Percentiles rank a stretch among this genome's conserved stretches.
phyloP scores from a whole-genome alignment of 2,329 filamentous ascomycete genomes.

The Raffaelea ambrosiae region DNA sequence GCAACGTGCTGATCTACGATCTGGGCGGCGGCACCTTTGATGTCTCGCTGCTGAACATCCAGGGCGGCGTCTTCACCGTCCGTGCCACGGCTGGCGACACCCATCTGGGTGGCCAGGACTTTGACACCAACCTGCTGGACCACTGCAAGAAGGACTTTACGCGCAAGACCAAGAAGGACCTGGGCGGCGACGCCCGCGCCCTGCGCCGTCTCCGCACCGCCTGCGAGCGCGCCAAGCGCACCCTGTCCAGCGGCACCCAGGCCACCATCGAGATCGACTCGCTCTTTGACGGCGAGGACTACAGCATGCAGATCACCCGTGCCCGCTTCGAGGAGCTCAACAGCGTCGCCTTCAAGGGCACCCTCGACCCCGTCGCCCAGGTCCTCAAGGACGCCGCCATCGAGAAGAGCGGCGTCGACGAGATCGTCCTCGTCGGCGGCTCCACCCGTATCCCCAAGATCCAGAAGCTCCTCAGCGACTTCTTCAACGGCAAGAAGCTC shows the following conservation, averaged over 20 bases:
- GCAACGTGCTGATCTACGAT: constrained; percentile 99
- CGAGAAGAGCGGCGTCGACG: constrained; percentile 87
- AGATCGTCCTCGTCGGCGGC: constrained; percentile 98
- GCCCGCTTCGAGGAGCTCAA: constrained; percentile 99
- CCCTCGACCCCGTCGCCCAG: constrained; percentile 90
- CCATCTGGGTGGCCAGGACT: constrained; percentile 91
- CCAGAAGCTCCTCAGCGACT: constrained; percentile 98
- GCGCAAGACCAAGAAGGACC: constrained; percentile 33
- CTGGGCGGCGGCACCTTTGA: constrained; percentile 99
- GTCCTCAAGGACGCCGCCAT: constrained; percentile 88
- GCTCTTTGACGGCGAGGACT: constrained; percentile 95
- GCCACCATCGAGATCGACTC: constrained; percentile 98
- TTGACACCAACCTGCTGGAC: constrained; percentile 91
- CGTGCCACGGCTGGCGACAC: constrained; percentile 98
- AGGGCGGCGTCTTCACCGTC: constrained; percentile 98
- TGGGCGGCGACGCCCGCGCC: constrained; percentile 78
- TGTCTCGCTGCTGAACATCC: constrained; percentile 98
- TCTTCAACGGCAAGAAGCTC: constrained; percentile 99
- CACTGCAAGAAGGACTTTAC: constrained; percentile 87
- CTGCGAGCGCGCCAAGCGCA: constrained; percentile 99
- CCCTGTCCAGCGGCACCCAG: constrained; percentile 92
- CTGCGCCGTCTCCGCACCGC: constrained; percentile 93
- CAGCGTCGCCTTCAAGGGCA: constrained; percentile 88
- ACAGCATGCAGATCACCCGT: constrained; percentile 94
- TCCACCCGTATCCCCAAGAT: constrained; percentile 98